Conservation (phyloP, 139 green algal species). For the Chlorella ohadii region DNA sequence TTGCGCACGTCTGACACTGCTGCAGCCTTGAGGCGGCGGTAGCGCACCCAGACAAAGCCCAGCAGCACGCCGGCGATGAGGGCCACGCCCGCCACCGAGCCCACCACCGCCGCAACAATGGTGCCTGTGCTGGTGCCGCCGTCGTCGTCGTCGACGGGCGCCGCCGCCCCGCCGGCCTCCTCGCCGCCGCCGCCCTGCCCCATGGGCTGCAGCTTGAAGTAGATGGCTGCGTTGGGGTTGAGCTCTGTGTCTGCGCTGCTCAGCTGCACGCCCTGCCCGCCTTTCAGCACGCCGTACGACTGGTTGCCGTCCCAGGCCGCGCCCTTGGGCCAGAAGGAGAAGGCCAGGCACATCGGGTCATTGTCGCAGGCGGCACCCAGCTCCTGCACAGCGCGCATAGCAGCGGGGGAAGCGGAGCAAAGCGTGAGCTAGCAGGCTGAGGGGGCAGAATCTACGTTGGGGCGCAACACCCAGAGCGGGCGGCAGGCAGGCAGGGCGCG, state of each 20-base stretch:
- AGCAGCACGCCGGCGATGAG: constrained; percentile 8
- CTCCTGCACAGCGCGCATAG: not conserved
- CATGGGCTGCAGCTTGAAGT: constrained; percentile 28
- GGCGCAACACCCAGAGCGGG: too few relatives aligned
- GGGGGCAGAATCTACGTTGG: too few relatives aligned
- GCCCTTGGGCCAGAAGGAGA: constrained; percentile 33
- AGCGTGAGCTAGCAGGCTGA: not conserved
- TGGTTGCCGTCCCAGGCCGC: not conserved
- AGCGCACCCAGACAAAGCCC: not conserved
- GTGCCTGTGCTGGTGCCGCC: not conserved
- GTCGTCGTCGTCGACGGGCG: not conserved
- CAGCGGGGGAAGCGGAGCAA: not conserved
- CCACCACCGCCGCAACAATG: constrained; percentile 11
- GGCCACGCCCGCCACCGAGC: not conserved
- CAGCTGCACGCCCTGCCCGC: constrained; percentile 1
- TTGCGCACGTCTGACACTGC: constrained; percentile 12
- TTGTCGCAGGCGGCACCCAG: constrained; percentile 11
- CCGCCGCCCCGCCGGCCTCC: not conserved
- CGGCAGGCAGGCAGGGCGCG: too few relatives aligned
- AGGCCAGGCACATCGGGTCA: constrained; percentile 33
- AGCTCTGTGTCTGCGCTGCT: constrained; percentile 21
- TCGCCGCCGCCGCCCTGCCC: not conserved
- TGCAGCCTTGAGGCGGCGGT: constrained; percentile 1
- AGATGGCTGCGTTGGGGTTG: constrained; percentile 42
- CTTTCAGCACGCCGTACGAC: constrained; percentile 33